Base-by-base conservation (phyloP, 129 eudicot genomes). In the Scalesia atractyloides region DNA sequence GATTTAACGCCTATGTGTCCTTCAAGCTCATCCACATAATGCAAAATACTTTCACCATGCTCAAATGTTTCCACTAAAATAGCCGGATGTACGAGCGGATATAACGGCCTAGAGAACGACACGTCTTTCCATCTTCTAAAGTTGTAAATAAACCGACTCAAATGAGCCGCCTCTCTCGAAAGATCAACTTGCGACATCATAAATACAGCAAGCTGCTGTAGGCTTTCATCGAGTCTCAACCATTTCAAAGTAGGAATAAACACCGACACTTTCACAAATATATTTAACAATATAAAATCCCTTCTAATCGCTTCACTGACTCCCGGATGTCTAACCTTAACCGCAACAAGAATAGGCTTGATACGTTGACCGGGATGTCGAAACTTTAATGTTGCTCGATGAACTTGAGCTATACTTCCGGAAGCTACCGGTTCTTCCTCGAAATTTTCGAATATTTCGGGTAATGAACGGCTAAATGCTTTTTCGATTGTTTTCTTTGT, bases 121-220 rank as follows among this genome's bases (percentile, higher is more conserved):
- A 90, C 98, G 73, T 94, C 96, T 82, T 86, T 94, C 97, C 96
- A 90, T 73, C 83, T 77, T 63, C 97, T 83, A 54, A 94, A 94
- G 75, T 94, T 94, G 73, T 90, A 90, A 52, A 86, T 84, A 72
- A 94, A 94, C 39, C 98, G 97, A 80, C 95, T 94, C 81, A 90
- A 83, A 79, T 94, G 87, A 71, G 98, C 98, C 68, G 98, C 98
- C 80, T 94, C 98, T 79, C 97, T 93, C 1, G 98, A 86, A 44
- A 93, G 95, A 89, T 93, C 98, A 79, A 89, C 98, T 93, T 93
- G 98, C 39, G 95, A 83, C 98, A 89, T 82, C 98, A 93, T 93
- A 70, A 93, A 93, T 64, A 87, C 95, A 36, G 98, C 88, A 81
- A 93, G 89, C 5, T 93, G 98, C 50, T 87, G 96, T 64, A 93